phyloP scores from a whole-genome alignment of 257 asterid species.

The Dorcoceras hygrometricum region DNA sequence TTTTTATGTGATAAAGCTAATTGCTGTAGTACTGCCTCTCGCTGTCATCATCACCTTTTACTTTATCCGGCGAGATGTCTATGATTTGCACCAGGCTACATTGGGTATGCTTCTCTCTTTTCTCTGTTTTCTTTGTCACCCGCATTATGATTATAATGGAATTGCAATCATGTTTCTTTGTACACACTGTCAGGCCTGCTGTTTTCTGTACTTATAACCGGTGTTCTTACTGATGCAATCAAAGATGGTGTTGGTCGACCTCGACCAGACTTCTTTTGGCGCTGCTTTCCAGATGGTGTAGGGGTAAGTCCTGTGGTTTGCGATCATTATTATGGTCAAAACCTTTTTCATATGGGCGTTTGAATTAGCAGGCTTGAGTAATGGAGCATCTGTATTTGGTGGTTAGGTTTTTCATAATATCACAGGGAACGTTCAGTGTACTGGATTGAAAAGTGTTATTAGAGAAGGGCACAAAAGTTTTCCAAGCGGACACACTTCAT shows the following conservation, averaged over 20 bases:
- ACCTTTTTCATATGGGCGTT: not conserved
- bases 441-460: constrained; percentile 64
- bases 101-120: constrained; percentile 55
- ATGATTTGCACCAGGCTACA: constrained; percentile 80
- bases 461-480: constrained; percentile 97
- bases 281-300: constrained; percentile 93
- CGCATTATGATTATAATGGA: constrained; percentile 3
- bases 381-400: constrained; percentile 27
- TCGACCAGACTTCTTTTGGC: constrained; percentile 98
- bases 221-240: constrained; percentile 83
- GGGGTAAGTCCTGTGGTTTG: constrained; percentile 47
- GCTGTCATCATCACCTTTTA: constrained; percentile 55
- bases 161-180: constrained; percentile 19
- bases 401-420: constrained; percentile 63
- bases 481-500: constrained; percentile 94
- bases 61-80: constrained; percentile 67
- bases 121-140: constrained; percentile 1
- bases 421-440: constrained; percentile 77
- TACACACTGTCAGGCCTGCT: constrained; percentile 58
- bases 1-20: constrained; percentile 43
- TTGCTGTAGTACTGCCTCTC: constrained; percentile 70
- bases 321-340: constrained; percentile 10
- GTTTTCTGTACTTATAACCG: constrained; percentile 75
- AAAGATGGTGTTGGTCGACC: constrained; percentile 99
- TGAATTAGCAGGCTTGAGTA: constrained; percentile 18